Base-by-base conservation (phyloP, 768 basidiomycete species). In the Collybiopsis luxurians region DNA sequence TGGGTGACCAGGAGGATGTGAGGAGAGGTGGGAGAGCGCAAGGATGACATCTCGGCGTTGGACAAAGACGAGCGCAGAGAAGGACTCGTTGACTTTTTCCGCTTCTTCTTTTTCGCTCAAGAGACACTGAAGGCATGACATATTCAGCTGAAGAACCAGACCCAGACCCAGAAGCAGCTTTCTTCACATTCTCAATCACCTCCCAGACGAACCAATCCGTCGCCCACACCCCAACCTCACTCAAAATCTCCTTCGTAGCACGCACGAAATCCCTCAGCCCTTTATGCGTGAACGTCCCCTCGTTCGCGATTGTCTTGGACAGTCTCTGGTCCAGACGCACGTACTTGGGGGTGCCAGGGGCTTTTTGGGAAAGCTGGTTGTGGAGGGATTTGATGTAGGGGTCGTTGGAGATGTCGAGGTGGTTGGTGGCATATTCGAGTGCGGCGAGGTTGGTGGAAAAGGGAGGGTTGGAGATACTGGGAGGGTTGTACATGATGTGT, bases 21-120 rank as follows among this genome's bases (percentile, higher is more conserved):
- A 67, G 24, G 94, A 73, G 10, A 93, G 66, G 59, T 86, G 81
- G 0, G 82, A 71, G 2, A 95, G 71, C 1, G 84, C 84, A n/a
- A 89, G 67, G 1, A 91, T 90, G 1, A 82, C 77, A 59, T 90
- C 87, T 2, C 92, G 84, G 24, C 89, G 82, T 38, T 86, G 82
- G 23, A 91, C 90, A 64, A 94, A 95, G 26, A 94, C 69, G 31
- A 94, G 79, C 1, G 84, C 80, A 53, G 85, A 90, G 65, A 87
- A 92, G 0, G 73, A 66, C 60, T 89, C 87, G 46, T 79, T 72
- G 9, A 67, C 58, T 0, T n/a, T 67, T 60, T 88, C 83, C 3
- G 80, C 74, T 11, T 76, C 73, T 0, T 65, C 66, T 54, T 89
- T 86, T 68, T 91, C 85, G 15, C 68, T 59, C 12, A 84, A 63